Conservation (phyloP, 805 yeast genomes). For the Metschnikowia amazonensis region DNA sequence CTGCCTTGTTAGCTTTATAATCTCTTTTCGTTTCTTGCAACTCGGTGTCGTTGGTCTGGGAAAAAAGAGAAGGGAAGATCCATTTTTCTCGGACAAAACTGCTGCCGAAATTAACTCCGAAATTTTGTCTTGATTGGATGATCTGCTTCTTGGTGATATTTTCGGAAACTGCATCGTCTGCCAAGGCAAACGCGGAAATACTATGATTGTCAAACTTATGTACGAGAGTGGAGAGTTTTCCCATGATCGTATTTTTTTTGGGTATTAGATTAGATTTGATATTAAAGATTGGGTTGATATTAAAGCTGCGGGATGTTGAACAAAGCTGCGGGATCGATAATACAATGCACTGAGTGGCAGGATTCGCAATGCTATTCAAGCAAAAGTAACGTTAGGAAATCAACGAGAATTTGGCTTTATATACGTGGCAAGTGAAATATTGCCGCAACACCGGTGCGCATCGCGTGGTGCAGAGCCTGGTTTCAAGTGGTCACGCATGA, state of each 20-base stretch:
- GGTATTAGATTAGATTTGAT: not conserved
- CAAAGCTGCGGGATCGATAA: no score
- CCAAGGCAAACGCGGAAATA: constrained; percentile 17
- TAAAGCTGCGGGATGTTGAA: no score
- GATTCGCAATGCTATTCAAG: no score
- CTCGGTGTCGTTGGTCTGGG: constrained; percentile 60
- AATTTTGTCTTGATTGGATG: constrained; percentile 59
- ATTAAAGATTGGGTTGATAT: not conserved
- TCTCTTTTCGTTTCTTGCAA: constrained; percentile 61
- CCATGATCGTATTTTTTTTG: not conserved
- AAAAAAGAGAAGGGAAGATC: constrained; percentile 63
- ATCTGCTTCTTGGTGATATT: constrained; percentile 44
- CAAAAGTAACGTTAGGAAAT: no score
- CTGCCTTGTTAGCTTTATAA: constrained; percentile 47
- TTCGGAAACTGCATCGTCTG: constrained; percentile 34
- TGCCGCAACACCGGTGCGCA: constrained; percentile 4
- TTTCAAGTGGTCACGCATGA: not conserved
- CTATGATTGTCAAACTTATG: constrained; percentile 28
- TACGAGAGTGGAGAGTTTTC: constrained; percentile 1
- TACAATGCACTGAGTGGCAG: no score
- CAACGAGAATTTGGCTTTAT: no score
- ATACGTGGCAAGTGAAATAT: not conserved
- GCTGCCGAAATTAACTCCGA: constrained; percentile 85
- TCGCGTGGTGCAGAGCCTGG: not conserved
- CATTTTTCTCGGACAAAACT: constrained; percentile 77